These are phyloP conservation scores for Aspergillus novofumigatus DNA, from an alignment of 2,329 filamentous ascomycete species.

Conservation along the genomic window DNA sequence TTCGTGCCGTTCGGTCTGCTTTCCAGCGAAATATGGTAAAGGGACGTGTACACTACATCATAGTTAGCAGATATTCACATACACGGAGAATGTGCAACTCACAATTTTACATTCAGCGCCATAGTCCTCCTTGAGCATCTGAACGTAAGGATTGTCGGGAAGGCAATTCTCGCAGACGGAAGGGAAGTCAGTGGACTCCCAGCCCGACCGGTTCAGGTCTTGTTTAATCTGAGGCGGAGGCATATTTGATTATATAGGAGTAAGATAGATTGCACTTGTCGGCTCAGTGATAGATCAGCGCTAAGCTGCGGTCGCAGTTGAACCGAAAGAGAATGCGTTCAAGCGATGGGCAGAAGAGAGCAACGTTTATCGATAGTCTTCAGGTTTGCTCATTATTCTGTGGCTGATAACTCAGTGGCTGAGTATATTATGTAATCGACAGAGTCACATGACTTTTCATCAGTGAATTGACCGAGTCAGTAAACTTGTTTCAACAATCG, in stretches of 20 bases:
- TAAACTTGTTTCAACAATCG: background rate
- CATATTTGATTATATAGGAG: conserved; percentile 16
- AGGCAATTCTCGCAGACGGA: conserved; percentile 76
- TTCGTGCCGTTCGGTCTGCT: conserved; percentile 81
- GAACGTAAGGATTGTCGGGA: conserved; percentile 94
- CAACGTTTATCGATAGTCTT: conserved; percentile 13
- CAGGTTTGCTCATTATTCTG: background rate
- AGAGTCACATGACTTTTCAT: background rate
- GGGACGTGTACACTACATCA: conserved; percentile 69
- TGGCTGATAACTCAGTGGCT: conserved; percentile 12
- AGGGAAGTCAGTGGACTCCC: conserved; percentile 67
- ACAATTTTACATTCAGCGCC: conserved; percentile 76
- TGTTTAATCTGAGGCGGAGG: conserved; percentile 95
- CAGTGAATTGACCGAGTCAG: background rate
- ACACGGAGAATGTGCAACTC: conserved; percentile 10
- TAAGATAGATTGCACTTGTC: background rate
- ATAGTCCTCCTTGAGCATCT: conserved; percentile 98
- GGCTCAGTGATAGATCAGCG: background rate
- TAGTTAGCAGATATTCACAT: conserved; percentile 4
- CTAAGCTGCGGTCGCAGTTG: background rate
- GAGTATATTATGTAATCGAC: background rate
- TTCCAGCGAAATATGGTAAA: conserved; percentile 97
- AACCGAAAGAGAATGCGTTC: background rate
- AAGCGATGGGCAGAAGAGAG: background rate
- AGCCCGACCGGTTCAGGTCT: conserved; percentile 90